Conservation (phyloP, 2,329 filamentous ascomycete species). For the Colletotrichum higginsianum region DNA sequence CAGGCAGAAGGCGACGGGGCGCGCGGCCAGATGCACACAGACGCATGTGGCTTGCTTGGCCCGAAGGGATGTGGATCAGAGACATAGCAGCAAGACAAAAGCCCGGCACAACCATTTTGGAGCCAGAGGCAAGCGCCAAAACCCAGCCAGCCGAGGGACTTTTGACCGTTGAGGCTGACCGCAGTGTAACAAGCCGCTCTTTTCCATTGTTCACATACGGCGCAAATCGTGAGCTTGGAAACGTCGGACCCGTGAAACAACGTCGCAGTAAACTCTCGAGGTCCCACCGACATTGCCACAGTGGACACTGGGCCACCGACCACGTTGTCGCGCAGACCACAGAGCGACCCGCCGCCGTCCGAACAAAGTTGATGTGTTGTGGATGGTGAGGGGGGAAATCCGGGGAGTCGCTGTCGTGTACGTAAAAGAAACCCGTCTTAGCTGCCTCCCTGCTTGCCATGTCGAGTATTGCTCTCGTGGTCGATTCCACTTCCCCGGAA, state of each 20-base stretch:
- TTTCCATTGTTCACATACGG: background rate
- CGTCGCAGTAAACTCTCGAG: slow-evolving; percentile 21
- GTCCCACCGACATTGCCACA: slow-evolving; percentile 13
- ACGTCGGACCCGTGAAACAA: slow-evolving; percentile 10
- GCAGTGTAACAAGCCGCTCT: background rate
- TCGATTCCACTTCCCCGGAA: slow-evolving; percentile 33
- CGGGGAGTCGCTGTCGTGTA: slow-evolving; percentile 31
- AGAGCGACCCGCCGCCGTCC: slow-evolving; percentile 31
- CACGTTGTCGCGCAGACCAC: slow-evolving; percentile 11
- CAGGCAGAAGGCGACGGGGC: background rate
- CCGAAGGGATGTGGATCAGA: background rate
- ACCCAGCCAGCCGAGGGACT: background rate
- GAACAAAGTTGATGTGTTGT: slow-evolving; percentile 36
- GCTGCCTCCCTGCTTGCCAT: background rate
- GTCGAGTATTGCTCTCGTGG: slow-evolving; percentile 7
- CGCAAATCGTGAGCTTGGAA: background rate
- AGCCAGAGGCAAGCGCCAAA: background rate
- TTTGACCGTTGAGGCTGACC: background rate
- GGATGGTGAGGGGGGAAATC: slow-evolving; percentile 36
- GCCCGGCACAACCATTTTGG: background rate
- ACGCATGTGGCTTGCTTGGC: slow-evolving; percentile 21
- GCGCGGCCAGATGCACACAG: background rate
- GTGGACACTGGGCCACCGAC: slow-evolving; percentile 7
- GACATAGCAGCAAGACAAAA: background rate
- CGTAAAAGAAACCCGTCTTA: slow-evolving; percentile 33